phyloP scores from a whole-genome alignment of 2,329 filamentous ascomycete genomes.

The Neobulgaria alba region DNA sequence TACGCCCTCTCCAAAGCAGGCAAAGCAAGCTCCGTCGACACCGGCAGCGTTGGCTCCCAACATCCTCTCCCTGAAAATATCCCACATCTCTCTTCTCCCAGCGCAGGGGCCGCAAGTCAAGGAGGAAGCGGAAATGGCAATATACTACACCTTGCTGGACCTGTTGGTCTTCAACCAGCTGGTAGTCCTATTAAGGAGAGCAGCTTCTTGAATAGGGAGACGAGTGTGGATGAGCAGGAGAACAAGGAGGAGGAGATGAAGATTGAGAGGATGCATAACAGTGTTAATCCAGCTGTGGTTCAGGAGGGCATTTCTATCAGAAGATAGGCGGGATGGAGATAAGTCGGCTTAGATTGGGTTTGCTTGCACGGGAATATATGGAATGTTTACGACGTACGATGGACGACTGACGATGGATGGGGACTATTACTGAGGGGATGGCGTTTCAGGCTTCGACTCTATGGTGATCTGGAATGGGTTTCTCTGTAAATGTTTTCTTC shows the following conservation, averaged over 20 bases:
- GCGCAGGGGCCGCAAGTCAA: constrained; percentile 31
- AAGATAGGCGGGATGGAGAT: constrained; percentile 1
- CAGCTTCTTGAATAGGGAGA: constrained; percentile 77
- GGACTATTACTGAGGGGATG: constrained; percentile 1
- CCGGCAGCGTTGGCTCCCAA: constrained; percentile 87
- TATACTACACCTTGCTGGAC: constrained; percentile 35
- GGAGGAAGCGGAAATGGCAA: constrained; percentile 36
- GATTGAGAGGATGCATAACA: constrained; percentile 16
- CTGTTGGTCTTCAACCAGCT: constrained; percentile 44
- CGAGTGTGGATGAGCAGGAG: constrained; percentile 54
- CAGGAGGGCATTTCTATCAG: constrained; percentile 1
- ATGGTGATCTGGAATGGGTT: constrained; percentile 2
- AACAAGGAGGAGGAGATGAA: constrained; percentile 33
- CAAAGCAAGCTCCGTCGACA: constrained; percentile 88
- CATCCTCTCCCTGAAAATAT: constrained; percentile 95
- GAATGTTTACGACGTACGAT: constrained; percentile 2
- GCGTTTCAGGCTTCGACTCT: constrained; percentile 8
- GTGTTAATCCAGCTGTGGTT: constrained; percentile 35
- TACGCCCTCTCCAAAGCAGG: constrained; percentile 96
- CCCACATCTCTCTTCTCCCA: constrained; percentile 70
- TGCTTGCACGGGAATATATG: neutral
- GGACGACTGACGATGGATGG: neutral
- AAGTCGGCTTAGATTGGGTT: too few relatives aligned
- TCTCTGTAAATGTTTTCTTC: constrained; percentile 11
- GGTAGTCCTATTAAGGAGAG: constrained; percentile 86